Percentiles rank a stretch among this genome's conserved stretches.
Conservation (phyloP, 1,139 yeast species). For the Meyerozyma elateridarum region DNA sequence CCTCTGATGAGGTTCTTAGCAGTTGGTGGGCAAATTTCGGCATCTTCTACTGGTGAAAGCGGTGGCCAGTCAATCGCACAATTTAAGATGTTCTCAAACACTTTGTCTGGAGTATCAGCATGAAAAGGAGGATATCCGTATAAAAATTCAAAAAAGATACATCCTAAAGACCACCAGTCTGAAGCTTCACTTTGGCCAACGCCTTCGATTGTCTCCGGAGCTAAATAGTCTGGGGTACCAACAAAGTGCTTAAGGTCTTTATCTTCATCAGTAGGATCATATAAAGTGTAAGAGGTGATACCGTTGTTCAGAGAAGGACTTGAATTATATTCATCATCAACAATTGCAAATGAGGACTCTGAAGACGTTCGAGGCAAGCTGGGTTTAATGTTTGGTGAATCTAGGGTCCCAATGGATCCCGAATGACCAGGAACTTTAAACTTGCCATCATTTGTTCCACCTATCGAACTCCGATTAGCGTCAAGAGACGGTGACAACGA, state of each 20-base stretch:
- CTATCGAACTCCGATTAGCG: slow-evolving; percentile 16
- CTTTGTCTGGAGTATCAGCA: slow-evolving; percentile 72
- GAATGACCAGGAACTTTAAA: slow-evolving; percentile 26
- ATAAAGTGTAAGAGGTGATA: slow-evolving; percentile 53
- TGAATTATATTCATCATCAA: slow-evolving; percentile 39
- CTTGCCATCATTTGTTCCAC: slow-evolving; percentile 5
- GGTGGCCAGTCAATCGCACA: slow-evolving; percentile 85
- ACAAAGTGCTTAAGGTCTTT: slow-evolving; percentile 57
- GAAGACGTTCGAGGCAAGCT: slow-evolving; percentile 45
- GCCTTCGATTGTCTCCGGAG: slow-evolving; percentile 93
- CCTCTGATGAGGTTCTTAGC: slow-evolving; percentile 71
- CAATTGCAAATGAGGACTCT: slow-evolving; percentile 51
- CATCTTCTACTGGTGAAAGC: slow-evolving; percentile 45
- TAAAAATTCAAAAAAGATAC: slow-evolving; percentile 86
- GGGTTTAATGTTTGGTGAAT: slow-evolving; percentile 49
- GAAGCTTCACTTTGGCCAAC: slow-evolving; percentile 79
- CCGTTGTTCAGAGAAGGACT: slow-evolving; percentile 11
- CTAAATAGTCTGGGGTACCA: slow-evolving; percentile 96
- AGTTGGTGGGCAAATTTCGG: slow-evolving; percentile 51
- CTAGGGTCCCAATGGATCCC: slow-evolving; percentile 27
- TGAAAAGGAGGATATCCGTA: slow-evolving; percentile 97
- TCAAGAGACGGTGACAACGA: slow-evolving; percentile 47
- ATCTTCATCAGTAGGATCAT: slow-evolving; percentile 59
- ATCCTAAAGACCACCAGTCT: slow-evolving; percentile 99
- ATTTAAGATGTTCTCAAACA: slow-evolving; percentile 72